Conservation (phyloP, 176 grass and related monocot species). For the Pontederia paniculata region DNA sequence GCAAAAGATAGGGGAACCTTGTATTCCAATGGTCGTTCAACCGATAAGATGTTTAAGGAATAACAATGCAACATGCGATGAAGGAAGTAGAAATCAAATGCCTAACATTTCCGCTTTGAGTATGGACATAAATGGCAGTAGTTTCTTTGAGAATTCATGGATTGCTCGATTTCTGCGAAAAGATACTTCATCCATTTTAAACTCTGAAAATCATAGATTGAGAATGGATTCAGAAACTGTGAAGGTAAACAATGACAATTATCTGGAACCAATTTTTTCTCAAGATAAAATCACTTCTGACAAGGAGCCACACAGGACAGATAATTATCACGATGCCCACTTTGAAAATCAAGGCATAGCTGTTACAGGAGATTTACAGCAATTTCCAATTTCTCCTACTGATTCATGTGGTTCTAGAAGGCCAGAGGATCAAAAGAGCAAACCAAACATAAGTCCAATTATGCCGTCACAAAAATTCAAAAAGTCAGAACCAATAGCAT, state of each 20-base stretch:
- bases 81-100: slow-evolving; percentile 34
- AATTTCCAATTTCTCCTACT: neutral
- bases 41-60: slow-evolving; percentile 26
- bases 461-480: slow-evolving; percentile 36
- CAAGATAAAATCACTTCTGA: slow-evolving; percentile 14
- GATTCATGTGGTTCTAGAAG: slow-evolving; percentile 10
- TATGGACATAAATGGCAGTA: slow-evolving; percentile 17
- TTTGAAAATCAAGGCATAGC: neutral
- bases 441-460: slow-evolving; percentile 41
- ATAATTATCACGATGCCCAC: neutral
- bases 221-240: slow-evolving; percentile 24
- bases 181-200: slow-evolving; percentile 21
- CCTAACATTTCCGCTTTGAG: slow-evolving; percentile 1
- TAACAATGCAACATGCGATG: slow-evolving; percentile 16
- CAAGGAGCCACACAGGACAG: slow-evolving; percentile 24
- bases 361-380: neutral
- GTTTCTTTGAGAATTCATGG: slow-evolving; percentile 54
- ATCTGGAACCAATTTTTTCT: slow-evolving; percentile 17
- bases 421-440: slow-evolving; percentile 33
- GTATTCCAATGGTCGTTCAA: slow-evolving; percentile 19
- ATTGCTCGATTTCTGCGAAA: slow-evolving; percentile 70
- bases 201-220: slow-evolving; percentile 37
- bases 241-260: slow-evolving; percentile 22
- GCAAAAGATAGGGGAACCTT: neutral
- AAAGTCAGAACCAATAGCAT: slow-evolving; percentile 55